Evolutionary conservation across 192 early-diverging fungal species (phyloP), one percentile per base, ranked within the genome.

Genomic region (Coemansia sp.): DNA sequence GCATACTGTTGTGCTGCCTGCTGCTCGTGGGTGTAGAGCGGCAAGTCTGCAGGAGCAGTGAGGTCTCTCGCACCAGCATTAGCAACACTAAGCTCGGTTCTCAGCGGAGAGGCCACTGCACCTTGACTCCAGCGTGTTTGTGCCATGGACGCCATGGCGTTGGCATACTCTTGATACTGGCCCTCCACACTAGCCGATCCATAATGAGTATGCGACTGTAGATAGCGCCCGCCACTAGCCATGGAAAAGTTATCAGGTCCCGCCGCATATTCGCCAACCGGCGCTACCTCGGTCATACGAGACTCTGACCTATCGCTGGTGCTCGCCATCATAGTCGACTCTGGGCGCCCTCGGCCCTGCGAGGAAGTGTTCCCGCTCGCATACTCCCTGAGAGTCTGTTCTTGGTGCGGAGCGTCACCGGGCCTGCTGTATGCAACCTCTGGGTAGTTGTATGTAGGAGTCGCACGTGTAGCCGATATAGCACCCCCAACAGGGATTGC

Each of bases 51-150:
- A n/a, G 61, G 61, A 20, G 61, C 61, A 22, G 61, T 20, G 31
- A 12, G 16, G 22, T 38, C 61, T 24, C 39, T 61, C 20, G 60
- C 27, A 7, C 27, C 20, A 36, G 67, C 31, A 3, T 46, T 31
- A 34, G 68, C 20, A 9, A 57, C 18, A 20, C 64, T 58, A 13
- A 83, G 68, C 64, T 83, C 76, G 9, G 62, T 63, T 13, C 81
- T 73, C 38, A 83, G 72, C 15, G 81, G 81, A 20, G 81, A 83
- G 29, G 70, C 69, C 18, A 60, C 57, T 0, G 73, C 71, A 11
- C 76, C 52, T n/a, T 76, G 72, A 34, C 68, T 83, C 81, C 81
- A 83, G 7, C 75, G 81, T 53, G 73, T 67, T 29, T 83, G 81
- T 13, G 72, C 36, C 67, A 73, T 78, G 12, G 81, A 65, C 22